phyloP scores from a whole-genome alignment of 2,329 filamentous ascomycete genomes.

The Fusarium sp. region DNA sequence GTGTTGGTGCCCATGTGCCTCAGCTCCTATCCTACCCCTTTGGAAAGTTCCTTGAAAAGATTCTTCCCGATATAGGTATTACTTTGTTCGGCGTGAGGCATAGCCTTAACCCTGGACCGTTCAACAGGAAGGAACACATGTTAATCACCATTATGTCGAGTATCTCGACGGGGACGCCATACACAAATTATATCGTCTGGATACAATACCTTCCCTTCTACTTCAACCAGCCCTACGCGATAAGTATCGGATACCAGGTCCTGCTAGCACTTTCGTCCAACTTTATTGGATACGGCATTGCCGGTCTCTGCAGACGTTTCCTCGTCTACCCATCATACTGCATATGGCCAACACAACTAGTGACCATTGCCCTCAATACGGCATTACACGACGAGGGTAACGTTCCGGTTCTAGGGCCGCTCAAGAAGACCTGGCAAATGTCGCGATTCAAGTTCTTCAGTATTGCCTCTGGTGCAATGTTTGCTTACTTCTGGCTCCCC shows the following conservation, averaged over 20 bases:
- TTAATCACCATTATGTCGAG: constrained; percentile 75
- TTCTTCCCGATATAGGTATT: constrained; percentile 66
- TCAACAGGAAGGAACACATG: constrained; percentile 74
- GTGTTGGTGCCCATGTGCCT: constrained; percentile 68
- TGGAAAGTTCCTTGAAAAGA: constrained; percentile 65
- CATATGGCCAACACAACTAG: constrained; percentile 68
- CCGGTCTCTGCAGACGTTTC: constrained; percentile 65
- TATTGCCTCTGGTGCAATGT: constrained; percentile 62
- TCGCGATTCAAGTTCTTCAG: constrained; percentile 65
- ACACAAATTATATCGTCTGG: constrained; percentile 67
- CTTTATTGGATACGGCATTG: constrained; percentile 70
- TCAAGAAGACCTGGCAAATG: constrained; percentile 57
- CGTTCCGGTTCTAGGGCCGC: constrained; percentile 44
- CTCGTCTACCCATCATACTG: constrained; percentile 67
- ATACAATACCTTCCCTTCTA: constrained; percentile 64
- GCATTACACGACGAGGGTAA: constrained; percentile 63
- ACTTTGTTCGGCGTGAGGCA: constrained; percentile 63
- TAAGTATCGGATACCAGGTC: constrained; percentile 65
- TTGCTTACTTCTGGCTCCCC: constrained; percentile 69
- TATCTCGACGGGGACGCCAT: constrained; percentile 64
- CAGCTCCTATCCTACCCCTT: constrained; percentile 70
- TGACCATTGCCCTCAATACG: constrained; percentile 65
- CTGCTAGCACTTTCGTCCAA: constrained; percentile 66
- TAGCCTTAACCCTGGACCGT: constrained; percentile 69
- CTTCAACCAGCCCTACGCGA: constrained; percentile 67